Evolutionary conservation across 257 asterid species (phyloP).

Genomic region (Eustoma russellianum): DNA sequence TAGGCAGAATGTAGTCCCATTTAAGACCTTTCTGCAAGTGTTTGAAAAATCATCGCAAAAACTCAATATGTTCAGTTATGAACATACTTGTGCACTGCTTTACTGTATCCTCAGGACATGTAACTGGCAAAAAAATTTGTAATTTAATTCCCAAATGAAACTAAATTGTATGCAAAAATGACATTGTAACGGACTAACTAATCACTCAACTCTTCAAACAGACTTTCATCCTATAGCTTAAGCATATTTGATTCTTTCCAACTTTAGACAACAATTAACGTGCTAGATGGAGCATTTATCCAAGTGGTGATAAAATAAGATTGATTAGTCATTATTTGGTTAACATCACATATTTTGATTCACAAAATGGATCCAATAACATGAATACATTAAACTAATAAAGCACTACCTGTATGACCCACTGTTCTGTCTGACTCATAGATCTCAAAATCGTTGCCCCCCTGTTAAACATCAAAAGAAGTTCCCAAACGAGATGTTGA

Average conservation of each 20-base stretch:
- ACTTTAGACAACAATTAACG: too few relatives aligned
- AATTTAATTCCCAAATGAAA: background rate
- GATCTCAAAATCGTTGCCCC: slow-evolving; percentile 90
- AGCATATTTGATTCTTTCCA: too few relatives aligned
- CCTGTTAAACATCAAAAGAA: slow-evolving; percentile 30
- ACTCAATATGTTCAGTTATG: slow-evolving; percentile 14
- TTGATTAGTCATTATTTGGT: background rate
- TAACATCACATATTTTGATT: background rate
- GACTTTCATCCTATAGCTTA: too few relatives aligned
- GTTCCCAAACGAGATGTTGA: background rate
- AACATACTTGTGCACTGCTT: slow-evolving; percentile 57
- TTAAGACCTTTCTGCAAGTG: too few relatives aligned
- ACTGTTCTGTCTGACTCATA: slow-evolving; percentile 78
- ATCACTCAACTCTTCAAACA: too few relatives aligned
- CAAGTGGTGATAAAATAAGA: background rate
- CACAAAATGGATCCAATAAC: background rate
- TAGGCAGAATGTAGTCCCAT: too few relatives aligned
- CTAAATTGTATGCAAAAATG: background rate
- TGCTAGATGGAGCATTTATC: too few relatives aligned
- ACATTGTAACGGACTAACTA: background rate
- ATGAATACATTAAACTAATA: background rate
- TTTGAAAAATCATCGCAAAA: too few relatives aligned
- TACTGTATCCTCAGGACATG: slow-evolving; percentile 71
- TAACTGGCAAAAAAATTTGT: slow-evolving; percentile 33
- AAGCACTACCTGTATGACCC: slow-evolving; percentile 74